Evolutionary conservation across 2,329 filamentous ascomycete genomes (phyloP).

Genomic region (Cladosporium austrohemisphaericum): DNA sequence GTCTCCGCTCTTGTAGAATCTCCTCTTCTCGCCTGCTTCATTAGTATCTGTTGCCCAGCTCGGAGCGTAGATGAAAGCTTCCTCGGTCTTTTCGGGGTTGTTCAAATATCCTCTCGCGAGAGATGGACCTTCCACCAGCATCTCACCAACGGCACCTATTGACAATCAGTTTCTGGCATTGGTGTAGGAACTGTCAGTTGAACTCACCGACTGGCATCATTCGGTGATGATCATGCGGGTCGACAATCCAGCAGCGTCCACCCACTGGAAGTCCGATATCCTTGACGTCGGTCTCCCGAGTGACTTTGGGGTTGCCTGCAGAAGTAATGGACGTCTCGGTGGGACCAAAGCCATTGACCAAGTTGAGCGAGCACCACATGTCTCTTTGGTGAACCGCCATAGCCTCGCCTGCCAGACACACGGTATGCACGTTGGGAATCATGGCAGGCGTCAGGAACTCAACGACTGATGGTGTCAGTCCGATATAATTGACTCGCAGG

Average conservation of each 20-base stretch:
- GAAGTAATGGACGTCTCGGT: conserved; percentile 12
- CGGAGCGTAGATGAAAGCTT: conserved; percentile 27
- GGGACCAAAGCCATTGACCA: conserved; percentile 16
- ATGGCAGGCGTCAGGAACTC: conserved; percentile 13
- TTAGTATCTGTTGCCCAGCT: conserved; percentile 13
- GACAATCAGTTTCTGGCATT: not conserved
- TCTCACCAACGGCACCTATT: conserved; percentile 36
- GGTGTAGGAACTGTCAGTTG: not conserved
- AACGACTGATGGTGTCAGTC: conserved; percentile 14
- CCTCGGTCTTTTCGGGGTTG: conserved; percentile 25
- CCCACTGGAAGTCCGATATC: conserved; percentile 8
- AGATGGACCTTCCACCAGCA: conserved; percentile 43
- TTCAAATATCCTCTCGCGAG: conserved; percentile 42
- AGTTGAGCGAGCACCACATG: conserved; percentile 8
- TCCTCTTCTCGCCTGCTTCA: conserved; percentile 1
- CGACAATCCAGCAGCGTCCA: conserved; percentile 9
- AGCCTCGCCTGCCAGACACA: conserved; percentile 12
- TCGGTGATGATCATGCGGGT: conserved; percentile 9
- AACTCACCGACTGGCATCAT: conserved; percentile 14
- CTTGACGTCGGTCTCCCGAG: conserved; percentile 7
- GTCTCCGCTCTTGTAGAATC: conserved; percentile 26
- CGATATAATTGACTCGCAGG: conserved; percentile 11
- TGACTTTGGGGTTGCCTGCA: conserved; percentile 4
- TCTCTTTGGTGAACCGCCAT: conserved; percentile 4
- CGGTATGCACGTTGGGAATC: conserved; percentile 11